Conservation (phyloP, 2,329 filamentous ascomycete genomes). For the Magnaporthiopsis rhizophila region DNA sequence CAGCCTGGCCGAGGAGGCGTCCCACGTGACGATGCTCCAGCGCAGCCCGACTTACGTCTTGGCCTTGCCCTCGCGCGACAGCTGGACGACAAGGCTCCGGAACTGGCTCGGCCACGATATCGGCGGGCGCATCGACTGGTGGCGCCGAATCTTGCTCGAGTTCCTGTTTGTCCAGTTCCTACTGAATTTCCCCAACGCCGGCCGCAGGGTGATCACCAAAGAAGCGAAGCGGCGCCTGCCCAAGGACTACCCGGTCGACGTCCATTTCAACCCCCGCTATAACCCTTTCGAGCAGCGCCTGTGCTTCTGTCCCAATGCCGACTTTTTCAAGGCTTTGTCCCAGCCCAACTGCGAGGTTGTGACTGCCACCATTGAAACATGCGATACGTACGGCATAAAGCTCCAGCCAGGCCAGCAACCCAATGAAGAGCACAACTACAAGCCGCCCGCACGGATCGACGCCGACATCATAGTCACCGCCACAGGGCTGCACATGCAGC, state of each 20-base stretch:
- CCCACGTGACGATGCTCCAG: constrained; percentile 70
- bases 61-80: constrained; percentile 36
- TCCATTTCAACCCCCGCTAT: constrained; percentile 58
- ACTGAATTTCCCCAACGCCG: constrained; percentile 40
- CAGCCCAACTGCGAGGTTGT: constrained; percentile 30
- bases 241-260: constrained; percentile 41
- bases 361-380: constrained; percentile 36
- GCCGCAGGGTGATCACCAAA: constrained; percentile 37
- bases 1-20: constrained; percentile 54
- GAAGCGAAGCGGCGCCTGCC: constrained; percentile 45
- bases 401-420: constrained; percentile 31
- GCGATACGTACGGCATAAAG: constrained; percentile 34
- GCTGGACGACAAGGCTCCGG: constrained; percentile 28
- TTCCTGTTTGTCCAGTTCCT: constrained; percentile 42
- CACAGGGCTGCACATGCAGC: constrained; percentile 49
- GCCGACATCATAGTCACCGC: constrained; percentile 59
- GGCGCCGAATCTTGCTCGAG: constrained; percentile 38
- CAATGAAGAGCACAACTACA: background rate
- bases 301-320: constrained; percentile 54
- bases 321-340: constrained; percentile 39
- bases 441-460: constrained; percentile 25
- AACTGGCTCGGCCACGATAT: constrained; percentile 38
- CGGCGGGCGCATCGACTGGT: constrained; percentile 37
- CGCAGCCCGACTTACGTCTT: constrained; percentile 67
- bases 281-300: constrained; percentile 68